Evolutionary conservation across 2,329 filamentous ascomycete genomes (phyloP).

Genomic region (Chalara sp.): DNA sequence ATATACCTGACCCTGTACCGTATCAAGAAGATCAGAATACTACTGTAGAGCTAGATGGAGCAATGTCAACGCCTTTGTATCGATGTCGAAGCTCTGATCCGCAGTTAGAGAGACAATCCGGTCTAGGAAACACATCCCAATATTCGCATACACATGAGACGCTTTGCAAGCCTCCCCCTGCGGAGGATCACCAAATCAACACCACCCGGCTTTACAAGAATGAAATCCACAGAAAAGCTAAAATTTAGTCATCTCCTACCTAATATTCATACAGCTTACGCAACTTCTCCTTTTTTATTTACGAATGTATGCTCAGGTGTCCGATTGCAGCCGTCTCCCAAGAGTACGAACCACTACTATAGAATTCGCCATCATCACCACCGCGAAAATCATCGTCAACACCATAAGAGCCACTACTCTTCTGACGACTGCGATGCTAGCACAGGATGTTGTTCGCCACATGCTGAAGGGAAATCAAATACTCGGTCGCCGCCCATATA

Average conservation of each 20-base stretch:
- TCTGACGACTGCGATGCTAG: conserved; percentile 10
- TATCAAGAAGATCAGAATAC: too few relatives aligned
- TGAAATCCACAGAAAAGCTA: too few relatives aligned
- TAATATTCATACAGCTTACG: too few relatives aligned
- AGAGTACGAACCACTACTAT: neutral
- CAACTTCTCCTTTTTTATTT: too few relatives aligned
- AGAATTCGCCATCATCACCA: neutral
- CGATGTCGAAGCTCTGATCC: neutral
- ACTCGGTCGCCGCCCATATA: neutral
- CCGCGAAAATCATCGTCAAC: neutral
- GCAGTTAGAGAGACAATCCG: neutral
- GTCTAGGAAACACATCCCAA: neutral
- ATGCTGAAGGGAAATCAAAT: conserved; percentile 3
- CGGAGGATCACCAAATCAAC: too few relatives aligned
- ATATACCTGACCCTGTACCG: too few relatives aligned
- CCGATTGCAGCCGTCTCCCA: neutral
- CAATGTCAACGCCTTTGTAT: neutral
- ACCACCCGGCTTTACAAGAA: too few relatives aligned
- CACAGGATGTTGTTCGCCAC: conserved; percentile 14
- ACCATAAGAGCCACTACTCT: conserved; percentile 4
- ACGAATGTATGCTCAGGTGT: too few relatives aligned
- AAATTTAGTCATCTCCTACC: too few relatives aligned
- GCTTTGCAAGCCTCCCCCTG: too few relatives aligned
- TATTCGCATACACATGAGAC: too few relatives aligned
- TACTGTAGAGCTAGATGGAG: conserved; percentile 1